Evolutionary conservation across 192 early-diverging fungal genomes (phyloP), one percentile per base, ranked within the genome.

Genomic region (Coemansia sp.): DNA sequence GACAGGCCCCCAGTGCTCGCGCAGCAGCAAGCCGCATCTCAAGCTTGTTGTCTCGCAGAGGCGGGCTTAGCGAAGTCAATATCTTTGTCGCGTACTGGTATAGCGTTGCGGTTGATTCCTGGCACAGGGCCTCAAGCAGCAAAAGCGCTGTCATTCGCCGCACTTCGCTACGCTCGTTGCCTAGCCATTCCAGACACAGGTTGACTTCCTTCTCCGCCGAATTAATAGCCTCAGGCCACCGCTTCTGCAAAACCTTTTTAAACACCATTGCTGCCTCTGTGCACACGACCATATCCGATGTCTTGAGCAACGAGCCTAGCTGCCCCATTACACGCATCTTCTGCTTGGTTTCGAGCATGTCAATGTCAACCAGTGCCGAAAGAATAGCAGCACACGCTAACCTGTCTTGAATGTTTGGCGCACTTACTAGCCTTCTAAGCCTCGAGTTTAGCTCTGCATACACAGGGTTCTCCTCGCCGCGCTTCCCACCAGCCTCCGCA

Each of bases 21-120:
- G 91, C 93, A 3, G 93, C 95, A n/a, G 90, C 90, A 54, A 89
- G 86, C 17, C 96, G 87, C 60, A 96, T 92, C n/a, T 85, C 83
- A 60, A 89, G 83, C 67, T 89, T 91, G 14, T 85, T 83, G 77
- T 99, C 96, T 25, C 90, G 72, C 66, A 98, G 77, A 11, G 90
- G 91, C 18, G 89, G 80, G 93, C 94, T 95, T 29, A 99, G 86
- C 48, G 90, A 67, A 12, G 95, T 91, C 25, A 99, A 71, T 28
- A 97, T 92, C 48, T 89, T 90, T 4, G 87, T 81, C 7, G 95
- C 88, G 71, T 91, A 91, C 16, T 86, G 83, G 65, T 92, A 95
- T 17, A 97, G 86, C 29, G 96, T 77, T 34, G 91, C 89, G 16
- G 93, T 91, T 16, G 59, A 52, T 16, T 63, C 64, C 31, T 51